Base-by-base conservation (phyloP, 257 asterid species). In the Prunella vulgaris region DNA sequence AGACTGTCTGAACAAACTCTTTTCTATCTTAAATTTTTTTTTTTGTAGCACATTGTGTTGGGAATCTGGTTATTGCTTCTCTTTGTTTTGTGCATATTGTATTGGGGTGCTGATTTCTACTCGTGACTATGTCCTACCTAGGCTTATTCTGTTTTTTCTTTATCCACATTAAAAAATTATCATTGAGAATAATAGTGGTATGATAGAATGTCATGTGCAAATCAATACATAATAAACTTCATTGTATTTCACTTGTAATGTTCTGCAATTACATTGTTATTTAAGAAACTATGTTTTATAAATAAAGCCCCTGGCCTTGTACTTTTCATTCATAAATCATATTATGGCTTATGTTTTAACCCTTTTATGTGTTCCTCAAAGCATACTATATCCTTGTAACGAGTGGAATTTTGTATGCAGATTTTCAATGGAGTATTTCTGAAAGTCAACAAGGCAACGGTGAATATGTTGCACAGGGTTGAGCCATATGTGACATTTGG, bases 371-470 rank as follows among this genome's bases (percentile, higher is more conserved):
- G 60, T n/a, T 13, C 38, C 17, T 38, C 17, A 6, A 68, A 37
- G 37, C 7, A 68, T 20, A 13, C 54, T 35, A 37, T 25, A 35
- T 14, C 20, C 56, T 22, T 57, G 5, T 53, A 21, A 38, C 20
- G 51, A 12, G 52, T 52, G 40, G 21, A 40, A 27, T 51, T 72
- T 38, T 38, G 25, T 10, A 52, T 64, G 69, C 78, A 82, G 87
- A 82, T 82, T 32, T 82, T 82, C 22, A 81, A 83, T 30, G 85
- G 85, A 1, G 88, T 83, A n/a, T 83, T 83, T 77, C 72, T 83
- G 28, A 83, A 83, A 68, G 88, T 83, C 9, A 83, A 83, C 83
- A 81, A 84, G 80, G 88, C 88, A 24, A 84, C 88, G 18, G 25
- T 79, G 72, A 81, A 84, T 37, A 84, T 84, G 89, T 54, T 84